phyloP scores from a whole-genome alignment of 2,329 filamentous ascomycete genomes.

The Cladosporium sp. region DNA sequence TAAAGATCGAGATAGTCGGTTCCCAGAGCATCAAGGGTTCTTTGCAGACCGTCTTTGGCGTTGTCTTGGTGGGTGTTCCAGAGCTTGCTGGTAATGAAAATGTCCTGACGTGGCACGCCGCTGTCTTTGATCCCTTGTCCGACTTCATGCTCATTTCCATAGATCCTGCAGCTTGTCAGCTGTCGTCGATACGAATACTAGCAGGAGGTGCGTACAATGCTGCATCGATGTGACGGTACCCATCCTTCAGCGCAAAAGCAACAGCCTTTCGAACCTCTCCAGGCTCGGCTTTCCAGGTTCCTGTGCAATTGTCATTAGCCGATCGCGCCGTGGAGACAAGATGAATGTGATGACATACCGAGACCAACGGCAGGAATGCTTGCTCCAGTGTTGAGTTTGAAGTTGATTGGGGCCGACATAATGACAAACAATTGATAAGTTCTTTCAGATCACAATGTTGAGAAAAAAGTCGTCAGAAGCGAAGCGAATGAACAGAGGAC shows the following conservation, averaged over 20 bases:
- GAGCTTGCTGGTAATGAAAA: conserved; percentile 53
- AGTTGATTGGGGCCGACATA: conserved; percentile 9
- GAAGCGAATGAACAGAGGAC: no score
- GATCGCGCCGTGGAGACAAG: neutral
- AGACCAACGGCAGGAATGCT: conserved; percentile 34
- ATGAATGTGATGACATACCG: conserved; percentile 14
- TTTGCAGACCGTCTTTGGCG: conserved; percentile 18
- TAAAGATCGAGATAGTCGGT: no score
- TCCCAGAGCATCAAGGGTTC: conserved; percentile 38
- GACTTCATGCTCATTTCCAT: conserved; percentile 42
- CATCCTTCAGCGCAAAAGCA: conserved; percentile 39
- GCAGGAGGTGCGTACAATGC: neutral
- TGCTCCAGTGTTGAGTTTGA: conserved; percentile 38
- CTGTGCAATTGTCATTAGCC: neutral
- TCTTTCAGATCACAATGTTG: no score
- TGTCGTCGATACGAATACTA: neutral
- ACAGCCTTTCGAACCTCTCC: conserved; percentile 30
- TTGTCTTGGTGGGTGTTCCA: conserved; percentile 52
- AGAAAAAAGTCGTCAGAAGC: no score
- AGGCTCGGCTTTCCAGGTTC: conserved; percentile 37
- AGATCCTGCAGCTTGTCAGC: conserved; percentile 36
- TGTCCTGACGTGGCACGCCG: conserved; percentile 25
- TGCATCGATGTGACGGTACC: conserved; percentile 52
- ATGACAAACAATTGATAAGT: neutral
- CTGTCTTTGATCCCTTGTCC: conserved; percentile 37